Conservation (phyloP, 805 yeast genomes). For the Saccharomyces mikatae region DNA sequence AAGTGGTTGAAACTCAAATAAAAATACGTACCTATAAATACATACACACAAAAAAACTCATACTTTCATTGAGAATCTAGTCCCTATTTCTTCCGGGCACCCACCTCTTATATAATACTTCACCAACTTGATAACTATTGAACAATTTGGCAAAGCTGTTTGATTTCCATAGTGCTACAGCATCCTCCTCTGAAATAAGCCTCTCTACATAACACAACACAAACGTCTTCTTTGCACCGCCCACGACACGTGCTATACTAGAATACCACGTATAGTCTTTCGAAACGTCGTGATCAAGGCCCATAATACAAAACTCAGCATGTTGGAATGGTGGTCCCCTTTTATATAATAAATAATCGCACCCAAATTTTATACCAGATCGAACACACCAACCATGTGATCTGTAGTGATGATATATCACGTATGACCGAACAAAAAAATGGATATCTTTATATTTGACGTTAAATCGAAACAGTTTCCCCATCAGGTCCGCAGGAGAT, state of each 20-base stretch:
- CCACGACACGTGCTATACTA: slow-evolving; percentile 68
- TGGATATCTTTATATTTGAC: slow-evolving; percentile 21
- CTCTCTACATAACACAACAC: slow-evolving; percentile 59
- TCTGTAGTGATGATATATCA: slow-evolving; percentile 77
- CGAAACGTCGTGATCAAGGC: slow-evolving; percentile 17
- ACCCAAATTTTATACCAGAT: slow-evolving; percentile 86
- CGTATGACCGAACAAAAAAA: slow-evolving; percentile 48
- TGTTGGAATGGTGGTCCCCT: slow-evolving; percentile 95
- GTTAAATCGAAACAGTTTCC: slow-evolving; percentile 12
- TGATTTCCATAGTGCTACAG: slow-evolving; percentile 20
- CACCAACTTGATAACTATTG: slow-evolving; percentile 46
- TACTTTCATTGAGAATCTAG: slow-evolving; percentile 23
- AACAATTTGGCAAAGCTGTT: slow-evolving; percentile 19
- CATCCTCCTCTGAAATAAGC: slow-evolving; percentile 34
- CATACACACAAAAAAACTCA: neutral
- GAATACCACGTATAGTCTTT: slow-evolving; percentile 55
- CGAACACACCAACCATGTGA: slow-evolving; percentile 92
- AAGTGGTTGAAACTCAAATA: slow-evolving; percentile 33
- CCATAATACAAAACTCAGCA: slow-evolving; percentile 71
- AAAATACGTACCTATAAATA: slow-evolving; percentile 1
- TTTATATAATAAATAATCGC: slow-evolving; percentile 73
- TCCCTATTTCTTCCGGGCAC: slow-evolving; percentile 78
- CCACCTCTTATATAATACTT: slow-evolving; percentile 73
- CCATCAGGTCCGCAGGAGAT: slow-evolving; percentile 9
- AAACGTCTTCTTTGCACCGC: slow-evolving; percentile 76